Base-by-base conservation (phyloP, 2,329 filamentous ascomycete genomes). In the Chrysoporthe deuterocubensis region DNA sequence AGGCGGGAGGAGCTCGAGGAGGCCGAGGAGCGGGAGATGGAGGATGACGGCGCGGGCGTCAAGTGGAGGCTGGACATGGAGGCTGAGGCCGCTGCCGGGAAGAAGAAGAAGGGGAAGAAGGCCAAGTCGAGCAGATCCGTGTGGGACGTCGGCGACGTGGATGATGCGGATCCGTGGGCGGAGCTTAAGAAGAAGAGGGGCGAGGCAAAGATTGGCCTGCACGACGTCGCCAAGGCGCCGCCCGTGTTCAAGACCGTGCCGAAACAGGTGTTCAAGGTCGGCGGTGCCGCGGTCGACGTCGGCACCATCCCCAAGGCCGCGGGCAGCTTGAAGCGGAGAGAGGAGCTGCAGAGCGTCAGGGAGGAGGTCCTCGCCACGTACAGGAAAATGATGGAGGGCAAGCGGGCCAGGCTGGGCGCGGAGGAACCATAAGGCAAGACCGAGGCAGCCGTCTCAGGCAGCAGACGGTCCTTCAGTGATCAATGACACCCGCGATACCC, bases 311-410 rank as follows among this genome's bases (percentile, higher is more conserved):
- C 92, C 9, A 88, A 88, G 73, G 81, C 84, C 3, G 89, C 87
- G 48, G 92, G 91, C 16, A 92, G 90, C 82, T 80, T 94, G 79
- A 86, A 89, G 75, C 84, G 88, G 76, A 84, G 91, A 78, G 91
- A 93, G 75, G 91, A 93, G 79, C 76, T 95, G 67, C 88, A 89
- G n/a, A 85, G 82, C 62, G 88, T 90, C 72, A 84, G 92, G 71
- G 84, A 84, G 75, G 88, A 86, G 65, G 88, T 94, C n/a, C 89
- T 95, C 67, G 90, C 92, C 72, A 84, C 87, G 56, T 95, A 95
- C 77, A 82, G 92, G 69, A 85, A 85, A 71, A 82, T 92, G 81
- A 93, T 93, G 89, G 84, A 83, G 48, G 82, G 82, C 69, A 85
- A 79, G 74, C 80, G 83, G 65, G 71, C 73, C 34, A 52, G 43